Percentiles rank a stretch among this genome's conserved stretches.
Evolutionary conservation across 345 rosid genomes (phyloP).

Genomic region (Bruguiera parviflora): DNA sequence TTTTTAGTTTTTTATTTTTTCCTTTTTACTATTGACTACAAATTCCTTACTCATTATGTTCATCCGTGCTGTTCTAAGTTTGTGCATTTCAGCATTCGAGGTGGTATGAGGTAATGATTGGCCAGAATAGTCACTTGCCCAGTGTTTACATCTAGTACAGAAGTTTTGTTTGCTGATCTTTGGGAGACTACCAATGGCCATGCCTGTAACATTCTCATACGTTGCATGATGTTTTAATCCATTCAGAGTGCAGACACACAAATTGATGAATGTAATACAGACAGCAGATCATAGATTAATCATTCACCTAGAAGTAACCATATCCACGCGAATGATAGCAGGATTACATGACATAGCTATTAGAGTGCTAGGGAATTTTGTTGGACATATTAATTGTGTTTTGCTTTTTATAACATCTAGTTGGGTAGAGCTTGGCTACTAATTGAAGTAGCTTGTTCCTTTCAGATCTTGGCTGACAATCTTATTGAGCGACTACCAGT

Average conservation of each 20-base stretch:
- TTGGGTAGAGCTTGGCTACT: neutral
- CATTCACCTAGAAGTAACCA: neutral
- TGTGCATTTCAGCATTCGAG: no score
- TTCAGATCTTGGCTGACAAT: conserved; percentile 72
- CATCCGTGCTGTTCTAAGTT: no score
- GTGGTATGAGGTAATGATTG: no score
- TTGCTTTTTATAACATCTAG: neutral
- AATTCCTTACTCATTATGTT: neutral
- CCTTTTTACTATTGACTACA: neutral
- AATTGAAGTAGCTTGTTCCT: conserved; percentile 8
- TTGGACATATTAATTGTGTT: neutral
- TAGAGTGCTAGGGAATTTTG: neutral
- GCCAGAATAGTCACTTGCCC: neutral
- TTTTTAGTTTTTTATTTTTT: neutral
- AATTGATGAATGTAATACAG: neutral
- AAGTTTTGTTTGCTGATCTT: neutral
- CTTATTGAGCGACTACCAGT: conserved; percentile 63
- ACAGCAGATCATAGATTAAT: neutral
- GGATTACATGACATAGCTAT: neutral
- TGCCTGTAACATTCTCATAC: neutral
- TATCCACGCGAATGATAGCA: neutral
- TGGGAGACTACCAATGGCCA: neutral
- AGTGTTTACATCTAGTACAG: neutral
- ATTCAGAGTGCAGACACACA: neutral
- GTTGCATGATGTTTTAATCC: neutral